Percentiles rank a stretch among this genome's conserved stretches.
Evolutionary conservation across 169 alveolate species (phyloP).

Genomic region (Cryptosporidium ubiquitum): DNA sequence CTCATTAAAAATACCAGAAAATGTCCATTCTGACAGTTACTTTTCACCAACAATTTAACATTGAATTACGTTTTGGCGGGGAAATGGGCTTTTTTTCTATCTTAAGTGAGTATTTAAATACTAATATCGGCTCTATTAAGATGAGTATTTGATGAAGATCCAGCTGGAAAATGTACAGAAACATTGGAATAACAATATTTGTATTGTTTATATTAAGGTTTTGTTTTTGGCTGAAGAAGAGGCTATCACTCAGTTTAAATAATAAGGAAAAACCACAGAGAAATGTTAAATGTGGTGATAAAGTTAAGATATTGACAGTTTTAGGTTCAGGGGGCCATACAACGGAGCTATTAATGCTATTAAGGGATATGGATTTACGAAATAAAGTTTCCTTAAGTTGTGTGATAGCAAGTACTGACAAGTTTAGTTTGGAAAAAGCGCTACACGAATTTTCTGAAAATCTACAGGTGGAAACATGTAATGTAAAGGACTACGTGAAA

Average conservation of each 20-base stretch:
- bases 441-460: constrained; percentile 12
- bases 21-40: background rate
- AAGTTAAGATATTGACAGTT: constrained; percentile 78
- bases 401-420: constrained; percentile 54
- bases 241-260: background rate
- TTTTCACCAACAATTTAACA: background rate
- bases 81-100: background rate
- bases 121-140: background rate
- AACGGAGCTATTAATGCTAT: constrained; percentile 81
- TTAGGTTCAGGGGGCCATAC: constrained; percentile 92
- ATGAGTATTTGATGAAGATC: background rate
- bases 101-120: background rate
- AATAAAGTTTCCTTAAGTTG: constrained; percentile 75
- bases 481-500: constrained; percentile 26
- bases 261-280: too few relatives aligned
- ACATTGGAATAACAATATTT: background rate
- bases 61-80: constrained; percentile 3
- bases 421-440: constrained; percentile 46
- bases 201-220: background rate
- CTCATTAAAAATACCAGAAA: background rate
- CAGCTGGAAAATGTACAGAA: background rate
- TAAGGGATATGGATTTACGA: constrained; percentile 77
- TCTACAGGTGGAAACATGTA: background rate
- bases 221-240: background rate
- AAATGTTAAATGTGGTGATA: background rate